Base-by-base conservation (phyloP, 2,329 filamentous ascomycete species). In the Nemania diffusa region DNA sequence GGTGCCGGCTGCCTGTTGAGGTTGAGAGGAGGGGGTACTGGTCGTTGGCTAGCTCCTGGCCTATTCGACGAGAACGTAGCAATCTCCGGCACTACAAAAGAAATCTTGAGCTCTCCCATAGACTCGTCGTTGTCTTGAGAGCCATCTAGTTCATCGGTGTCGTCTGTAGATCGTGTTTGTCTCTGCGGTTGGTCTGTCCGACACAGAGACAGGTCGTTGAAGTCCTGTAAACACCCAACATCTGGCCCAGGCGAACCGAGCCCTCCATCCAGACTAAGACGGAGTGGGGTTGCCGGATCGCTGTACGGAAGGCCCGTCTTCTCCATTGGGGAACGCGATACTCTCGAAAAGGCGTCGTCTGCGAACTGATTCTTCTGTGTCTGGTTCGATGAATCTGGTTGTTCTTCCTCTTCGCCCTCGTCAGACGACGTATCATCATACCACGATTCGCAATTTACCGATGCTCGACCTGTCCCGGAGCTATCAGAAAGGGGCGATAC, bases 401-500 rank as follows among this genome's bases (percentile, higher is more conserved):
- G 46, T 7, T 34, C 51, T n/a, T n/a, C 40, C 40, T 44, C 40
- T 44, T 44, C 29, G 9, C 27, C 52, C 20, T 65, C 58, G 34
- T 66, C 65, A 20, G 68, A 71, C 13, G 62, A 62, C 34, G 61
- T 68, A 46, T 69, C 67, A 9, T 67, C 59, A 5, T 62, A 59
- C 62, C 56, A 70, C 13, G 65, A 52, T 24, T 69, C 62, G 11
- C 46, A 62, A 11, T 57, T 40, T 11, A 48, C 32, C 13, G 62
- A 44, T 24, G 48, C 24, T 40, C 11, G 50, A 15, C 52, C 55
- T 57, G 32, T 13, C 37, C 40, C 58, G 5, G 58, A 63, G 5
- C 57, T 26, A 22, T 71, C 69, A 4, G 73, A 75, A 6, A 76
- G 51, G 0, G 75, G 75, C n/a, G 75, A 76, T 40, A 76, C 75